These are phyloP conservation scores for Fusarium subglutinans DNA, from an alignment of 2,329 filamentous ascomycete species.

Conservation along the genomic window DNA sequence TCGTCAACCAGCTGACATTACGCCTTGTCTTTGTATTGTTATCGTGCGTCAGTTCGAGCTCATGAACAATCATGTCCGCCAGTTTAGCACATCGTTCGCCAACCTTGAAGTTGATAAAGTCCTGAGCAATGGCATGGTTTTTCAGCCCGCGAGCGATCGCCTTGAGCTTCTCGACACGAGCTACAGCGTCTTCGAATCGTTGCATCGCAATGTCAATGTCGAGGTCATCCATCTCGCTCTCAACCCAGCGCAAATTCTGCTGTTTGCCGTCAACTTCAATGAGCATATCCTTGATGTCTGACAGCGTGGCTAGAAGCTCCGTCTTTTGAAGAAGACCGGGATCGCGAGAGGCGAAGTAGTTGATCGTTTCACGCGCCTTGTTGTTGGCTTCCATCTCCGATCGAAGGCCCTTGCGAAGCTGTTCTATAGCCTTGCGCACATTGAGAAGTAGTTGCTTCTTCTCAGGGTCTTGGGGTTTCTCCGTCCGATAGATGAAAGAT, in stretches of 20 bases:
- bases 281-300: constrained; percentile 84
- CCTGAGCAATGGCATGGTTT: constrained; percentile 86
- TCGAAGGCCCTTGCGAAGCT: constrained; percentile 84
- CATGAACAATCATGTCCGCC: constrained; percentile 78
- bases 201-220: constrained; percentile 96
- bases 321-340: constrained; percentile 80
- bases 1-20: constrained; percentile 84
- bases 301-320: constrained; percentile 80
- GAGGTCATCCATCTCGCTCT: constrained; percentile 92
- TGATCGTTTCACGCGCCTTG: constrained; percentile 84
- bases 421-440: constrained; percentile 91
- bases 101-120: constrained; percentile 91
- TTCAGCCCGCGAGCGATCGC: constrained; percentile 81
- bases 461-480: constrained; percentile 79
- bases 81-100: constrained; percentile 84
- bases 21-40: constrained; percentile 80
- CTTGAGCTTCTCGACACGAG: constrained; percentile 85
- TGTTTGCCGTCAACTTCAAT: constrained; percentile 97
- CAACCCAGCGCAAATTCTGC: constrained; percentile 95
- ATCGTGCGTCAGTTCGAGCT: constrained; percentile 80
- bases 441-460: constrained; percentile 86
- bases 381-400: constrained; percentile 89
- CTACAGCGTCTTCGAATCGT: constrained; percentile 84
- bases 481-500: constrained; percentile 93
- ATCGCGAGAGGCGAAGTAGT: constrained; percentile 84